phyloP scores from a whole-genome alignment of 176 grass and related monocot species.

The Cenchrus americanus region DNA sequence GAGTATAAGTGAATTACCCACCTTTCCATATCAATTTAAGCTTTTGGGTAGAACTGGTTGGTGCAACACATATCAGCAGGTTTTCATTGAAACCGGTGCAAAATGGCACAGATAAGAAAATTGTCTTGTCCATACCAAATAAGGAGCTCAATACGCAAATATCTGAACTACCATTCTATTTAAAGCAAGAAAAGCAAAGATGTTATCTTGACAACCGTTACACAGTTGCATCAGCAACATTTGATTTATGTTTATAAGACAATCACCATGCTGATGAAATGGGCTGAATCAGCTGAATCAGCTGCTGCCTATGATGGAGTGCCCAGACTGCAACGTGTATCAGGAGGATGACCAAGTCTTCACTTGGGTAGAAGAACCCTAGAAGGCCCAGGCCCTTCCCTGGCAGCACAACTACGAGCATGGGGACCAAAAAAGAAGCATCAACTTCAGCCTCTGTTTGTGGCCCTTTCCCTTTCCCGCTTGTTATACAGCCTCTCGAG shows the following conservation, averaged over 20 bases:
- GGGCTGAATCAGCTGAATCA: neutral
- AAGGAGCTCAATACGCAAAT: neutral
- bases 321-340: neutral
- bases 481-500: conserved; percentile 91
- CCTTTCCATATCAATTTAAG: too few species aligned
- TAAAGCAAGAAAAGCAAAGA: neutral
- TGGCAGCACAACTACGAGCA: neutral
- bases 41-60: too few species aligned
- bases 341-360: neutral
- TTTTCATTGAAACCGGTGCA: neutral
- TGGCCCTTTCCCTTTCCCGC: conserved; percentile 69
- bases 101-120: conserved; percentile 7
- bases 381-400: neutral
- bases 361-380: neutral
- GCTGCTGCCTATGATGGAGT: neutral
- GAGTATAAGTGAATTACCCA: too few species aligned
- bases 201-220: neutral
- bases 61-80: neutral
- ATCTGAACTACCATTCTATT: conserved; percentile 4
- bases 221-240: conserved; percentile 9
- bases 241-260: conserved; percentile 23
- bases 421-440: neutral
- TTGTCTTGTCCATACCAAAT: neutral
- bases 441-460: conserved; percentile 57
- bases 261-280: neutral